Base-by-base conservation (phyloP, 1,284 basidiomycete genomes). In the Coniferiporia sulphurascens region DNA sequence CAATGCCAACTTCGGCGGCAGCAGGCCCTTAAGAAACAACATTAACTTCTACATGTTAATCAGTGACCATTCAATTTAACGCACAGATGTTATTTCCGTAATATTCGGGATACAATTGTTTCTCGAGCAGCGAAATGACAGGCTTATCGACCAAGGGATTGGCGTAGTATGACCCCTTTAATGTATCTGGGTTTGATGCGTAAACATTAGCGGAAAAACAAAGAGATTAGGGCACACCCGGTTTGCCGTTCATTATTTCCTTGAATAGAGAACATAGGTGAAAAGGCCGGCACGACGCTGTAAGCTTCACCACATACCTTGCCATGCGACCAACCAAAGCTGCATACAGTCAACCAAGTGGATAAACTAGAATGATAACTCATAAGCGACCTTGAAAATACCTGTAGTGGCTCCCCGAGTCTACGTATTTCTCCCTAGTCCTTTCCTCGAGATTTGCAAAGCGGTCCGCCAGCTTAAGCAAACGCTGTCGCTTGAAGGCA, bases 161-260 rank as follows among this genome's bases (percentile, higher is more conserved):
- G 49, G 91, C 93, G 70, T 98, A 98, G 74, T 85, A 98, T 0
- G 89, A 93, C 1, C 94, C 95, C 71, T 97, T 96, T 63, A 94
- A 76, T 1, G 80, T 78, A 71, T 96, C 94, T 87, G 41, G 45
- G 51, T 48, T 56, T 34, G 27, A 36, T 66, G 22, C 21, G 44
- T 57, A 43, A 51, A 21, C 22, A 62, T 56, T 32, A 38, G 43
- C 49, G 46, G 58, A 21, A 1, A 60, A 15, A 4, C 48, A 9
- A 21, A 8, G 13, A 4, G 27, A 19, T 41, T 17, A 15, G 21
- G 17, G 57, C 67, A 65, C 65, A 89, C 91, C 81, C 66, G 88
- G 90, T 67, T 84, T 87, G 32, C 93, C 93, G 67, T 96, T 96
- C 93, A 96, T 96, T 44, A 95, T 85, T 79, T 97, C 94, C 86